Conservation (phyloP, 345 rosid species). For the Dipteronia sinensis region DNA sequence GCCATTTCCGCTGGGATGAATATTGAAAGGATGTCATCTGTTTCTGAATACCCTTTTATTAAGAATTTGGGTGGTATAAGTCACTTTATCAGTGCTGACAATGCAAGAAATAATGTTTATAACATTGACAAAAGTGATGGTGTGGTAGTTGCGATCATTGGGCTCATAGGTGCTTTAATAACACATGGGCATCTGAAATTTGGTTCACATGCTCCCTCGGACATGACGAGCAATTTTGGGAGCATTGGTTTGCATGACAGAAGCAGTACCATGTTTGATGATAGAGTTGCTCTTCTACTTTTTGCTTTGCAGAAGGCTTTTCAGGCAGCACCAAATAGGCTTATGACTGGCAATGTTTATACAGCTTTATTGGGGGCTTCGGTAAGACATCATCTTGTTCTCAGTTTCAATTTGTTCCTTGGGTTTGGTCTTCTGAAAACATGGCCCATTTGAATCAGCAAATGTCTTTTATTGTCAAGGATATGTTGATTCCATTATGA, state of each 20-base stretch:
- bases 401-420: conserved; percentile 4
- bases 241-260: conserved; percentile 70
- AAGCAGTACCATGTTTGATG: conserved; percentile 90
- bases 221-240: conserved; percentile 59
- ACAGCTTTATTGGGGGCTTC: conserved; percentile 93
- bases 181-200: conserved; percentile 74
- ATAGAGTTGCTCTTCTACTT: conserved; percentile 87
- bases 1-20: conserved; percentile 40
- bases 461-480: neutral
- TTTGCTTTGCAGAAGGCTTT: conserved; percentile 92
- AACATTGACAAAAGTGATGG: conserved; percentile 88
- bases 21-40: conserved; percentile 60
- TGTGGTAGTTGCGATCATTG: conserved; percentile 86
- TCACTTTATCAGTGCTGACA: conserved; percentile 91
- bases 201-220: conserved; percentile 56
- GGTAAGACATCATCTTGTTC: conserved; percentile 48
- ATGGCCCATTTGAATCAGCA: neutral
- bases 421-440: neutral
- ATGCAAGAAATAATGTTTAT: conserved; percentile 93
- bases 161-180: conserved; percentile 84
- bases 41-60: conserved; percentile 55
- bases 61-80: conserved; percentile 91
- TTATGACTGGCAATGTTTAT: conserved; percentile 82
- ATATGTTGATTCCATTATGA: neutral
- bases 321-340: conserved; percentile 92